phyloP scores from a whole-genome alignment of 2,329 filamentous ascomycete genomes.

The Dryadomyces quercivorus region DNA sequence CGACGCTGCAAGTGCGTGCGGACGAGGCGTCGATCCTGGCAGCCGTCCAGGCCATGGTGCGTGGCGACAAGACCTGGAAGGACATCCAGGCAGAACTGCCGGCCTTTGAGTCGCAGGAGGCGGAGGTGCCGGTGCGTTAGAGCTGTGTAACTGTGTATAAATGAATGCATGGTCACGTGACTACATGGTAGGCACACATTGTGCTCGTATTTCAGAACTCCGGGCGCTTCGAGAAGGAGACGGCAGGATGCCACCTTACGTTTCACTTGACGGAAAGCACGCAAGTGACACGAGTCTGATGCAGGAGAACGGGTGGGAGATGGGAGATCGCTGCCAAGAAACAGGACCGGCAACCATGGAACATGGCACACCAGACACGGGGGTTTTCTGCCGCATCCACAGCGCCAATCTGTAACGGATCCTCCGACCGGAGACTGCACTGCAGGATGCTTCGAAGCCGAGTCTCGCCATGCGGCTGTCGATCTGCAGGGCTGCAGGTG shows the following conservation, averaged over 20 bases:
- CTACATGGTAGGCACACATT: too few relatives aligned
- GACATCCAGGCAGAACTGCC: constrained; percentile 70
- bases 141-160: background rate
- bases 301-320: background rate
- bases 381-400: background rate
- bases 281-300: background rate
- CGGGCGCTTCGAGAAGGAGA: background rate
- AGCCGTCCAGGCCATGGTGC: constrained; percentile 47
- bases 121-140: constrained; percentile 13
- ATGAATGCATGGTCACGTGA: too few relatives aligned
- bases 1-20: constrained; percentile 79
- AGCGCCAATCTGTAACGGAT: background rate
- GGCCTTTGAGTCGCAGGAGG: constrained; percentile 68
- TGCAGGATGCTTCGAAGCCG: too few relatives aligned
- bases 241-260: background rate
- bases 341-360: background rate
- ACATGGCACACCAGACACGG: too few relatives aligned
- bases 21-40: constrained; percentile 67
- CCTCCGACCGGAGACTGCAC: background rate
- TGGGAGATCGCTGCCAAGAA: background rate
- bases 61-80: constrained; percentile 43
- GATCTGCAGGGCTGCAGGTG: too few relatives aligned
- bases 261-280: too few relatives aligned
- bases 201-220: too few relatives aligned
- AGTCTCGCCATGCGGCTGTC: background rate